phyloP scores from a whole-genome alignment of 768 basidiomycete genomes.

The Xerocomellus chrysenteron region DNA sequence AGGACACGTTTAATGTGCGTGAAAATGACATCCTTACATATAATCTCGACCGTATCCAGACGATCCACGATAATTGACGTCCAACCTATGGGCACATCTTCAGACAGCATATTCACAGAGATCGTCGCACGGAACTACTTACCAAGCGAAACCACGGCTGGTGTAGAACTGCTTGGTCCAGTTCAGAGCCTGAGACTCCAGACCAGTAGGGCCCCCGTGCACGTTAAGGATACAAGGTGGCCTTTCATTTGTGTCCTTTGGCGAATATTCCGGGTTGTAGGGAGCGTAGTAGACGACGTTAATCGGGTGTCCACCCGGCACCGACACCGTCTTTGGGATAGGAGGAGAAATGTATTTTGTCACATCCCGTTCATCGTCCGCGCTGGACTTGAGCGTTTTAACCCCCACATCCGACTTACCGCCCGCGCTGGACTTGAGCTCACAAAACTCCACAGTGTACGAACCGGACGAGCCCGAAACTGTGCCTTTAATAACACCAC shows the following conservation, averaged over 20 bases:
- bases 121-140: slow-evolving; percentile 7
- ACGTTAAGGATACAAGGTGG: slow-evolving; percentile 65
- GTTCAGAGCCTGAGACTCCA: slow-evolving; percentile 44
- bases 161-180: slow-evolving; percentile 65
- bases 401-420: neutral
- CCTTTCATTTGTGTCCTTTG: slow-evolving; percentile 42
- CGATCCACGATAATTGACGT: slow-evolving; percentile 76
- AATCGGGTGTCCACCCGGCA: slow-evolving; percentile 23
- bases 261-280: slow-evolving; percentile 51
- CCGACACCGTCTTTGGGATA: neutral
- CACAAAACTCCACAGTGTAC: neutral
- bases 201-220: slow-evolving; percentile 70
- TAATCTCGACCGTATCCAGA: slow-evolving; percentile 71
- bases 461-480: slow-evolving; percentile 12
- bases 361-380: neutral
- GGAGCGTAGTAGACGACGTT: slow-evolving; percentile 66
- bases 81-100: slow-evolving; percentile 44
- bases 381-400: slow-evolving; percentile 11
- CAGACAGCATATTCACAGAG: neutral
- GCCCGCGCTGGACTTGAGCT: slow-evolving; percentile 19
- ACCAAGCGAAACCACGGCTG: slow-evolving; percentile 70
- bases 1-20: too few relatives aligned
- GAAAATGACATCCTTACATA: slow-evolving; percentile 37
- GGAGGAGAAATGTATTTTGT: slow-evolving; percentile 15
- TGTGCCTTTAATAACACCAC: slow-evolving; percentile 9